phyloP scores from a whole-genome alignment of 352 stramenopile genomes.

The Blastocystis sp. region DNA sequence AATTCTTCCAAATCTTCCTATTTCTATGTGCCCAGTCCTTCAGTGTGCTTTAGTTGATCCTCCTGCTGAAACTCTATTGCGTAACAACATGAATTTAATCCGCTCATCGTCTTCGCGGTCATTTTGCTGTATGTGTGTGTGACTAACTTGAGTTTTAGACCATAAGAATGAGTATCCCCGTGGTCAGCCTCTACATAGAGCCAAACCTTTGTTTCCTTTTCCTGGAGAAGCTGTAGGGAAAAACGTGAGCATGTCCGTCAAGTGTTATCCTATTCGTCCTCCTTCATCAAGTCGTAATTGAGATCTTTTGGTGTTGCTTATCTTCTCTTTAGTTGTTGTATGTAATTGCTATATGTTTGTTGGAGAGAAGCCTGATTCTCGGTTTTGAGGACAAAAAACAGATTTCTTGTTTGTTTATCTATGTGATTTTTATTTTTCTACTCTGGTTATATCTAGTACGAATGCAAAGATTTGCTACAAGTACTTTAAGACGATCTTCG shows the following conservation, averaged over 20 bases:
- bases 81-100: background rate
- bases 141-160: too few relatives aligned
- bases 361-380: background rate
- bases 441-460: background rate
- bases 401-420: background rate
- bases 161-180: too few relatives aligned
- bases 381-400: background rate
- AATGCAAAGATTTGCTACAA: slow-evolving; percentile 30
- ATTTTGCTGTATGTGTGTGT: too few relatives aligned
- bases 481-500: background rate
- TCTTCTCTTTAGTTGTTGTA: slow-evolving; percentile 12
- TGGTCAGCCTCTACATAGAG: too few relatives aligned
- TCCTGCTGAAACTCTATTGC: background rate
- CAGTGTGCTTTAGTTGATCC: background rate
- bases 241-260: background rate
- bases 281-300: background rate
- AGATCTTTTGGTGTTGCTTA: background rate
- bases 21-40: background rate
- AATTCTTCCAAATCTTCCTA: background rate
- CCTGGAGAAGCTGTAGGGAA: too few relatives aligned
- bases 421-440: background rate
- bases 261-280: background rate
- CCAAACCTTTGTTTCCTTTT: too few relatives aligned
- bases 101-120: background rate
- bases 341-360: background rate